Evolutionary conservation across 108 stramenopile species (phyloP).

Genomic region (Pseudonitzschia multistriata): DNA sequence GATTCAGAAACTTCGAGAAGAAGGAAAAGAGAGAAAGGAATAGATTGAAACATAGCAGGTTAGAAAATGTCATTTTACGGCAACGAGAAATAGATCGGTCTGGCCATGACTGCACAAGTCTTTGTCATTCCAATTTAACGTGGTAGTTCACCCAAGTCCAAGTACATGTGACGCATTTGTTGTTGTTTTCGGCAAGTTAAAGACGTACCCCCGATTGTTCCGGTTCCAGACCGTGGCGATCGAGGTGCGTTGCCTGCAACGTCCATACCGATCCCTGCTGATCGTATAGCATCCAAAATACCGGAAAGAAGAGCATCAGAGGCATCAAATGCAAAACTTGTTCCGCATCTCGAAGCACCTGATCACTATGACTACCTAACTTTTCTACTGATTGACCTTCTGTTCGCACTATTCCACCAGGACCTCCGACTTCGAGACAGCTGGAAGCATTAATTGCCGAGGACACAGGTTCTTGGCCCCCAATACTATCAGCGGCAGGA

Average conservation of each 20-base stretch:
- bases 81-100: no score
- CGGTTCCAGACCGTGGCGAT: slow-evolving; percentile 47
- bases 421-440: slow-evolving; percentile 3
- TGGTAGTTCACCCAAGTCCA: not conserved
- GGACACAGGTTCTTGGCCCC: not conserved
- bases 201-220: slow-evolving; percentile 36
- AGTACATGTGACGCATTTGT: not conserved
- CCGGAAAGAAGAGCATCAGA: slow-evolving; percentile 48
- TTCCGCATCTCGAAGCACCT: slow-evolving; percentile 31
- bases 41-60: no score
- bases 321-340: slow-evolving; percentile 45
- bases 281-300: slow-evolving; percentile 76
- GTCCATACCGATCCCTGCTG: slow-evolving; percentile 72
- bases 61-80: not conserved
- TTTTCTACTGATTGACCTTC: not conserved
- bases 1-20: slow-evolving; percentile 49
- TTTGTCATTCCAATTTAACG: not conserved
- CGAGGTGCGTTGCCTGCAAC: slow-evolving; percentile 57
- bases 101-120: no score
- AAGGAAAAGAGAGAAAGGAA: not conserved
- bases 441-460: not conserved
- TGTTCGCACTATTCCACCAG: not conserved
- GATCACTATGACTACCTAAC: not conserved
- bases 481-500: not conserved
- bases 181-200: not conserved